These are phyloP conservation scores for Cryphonectria nitschkei DNA, from an alignment of 2,329 filamentous ascomycete genomes.

Conservation along the genomic window DNA sequence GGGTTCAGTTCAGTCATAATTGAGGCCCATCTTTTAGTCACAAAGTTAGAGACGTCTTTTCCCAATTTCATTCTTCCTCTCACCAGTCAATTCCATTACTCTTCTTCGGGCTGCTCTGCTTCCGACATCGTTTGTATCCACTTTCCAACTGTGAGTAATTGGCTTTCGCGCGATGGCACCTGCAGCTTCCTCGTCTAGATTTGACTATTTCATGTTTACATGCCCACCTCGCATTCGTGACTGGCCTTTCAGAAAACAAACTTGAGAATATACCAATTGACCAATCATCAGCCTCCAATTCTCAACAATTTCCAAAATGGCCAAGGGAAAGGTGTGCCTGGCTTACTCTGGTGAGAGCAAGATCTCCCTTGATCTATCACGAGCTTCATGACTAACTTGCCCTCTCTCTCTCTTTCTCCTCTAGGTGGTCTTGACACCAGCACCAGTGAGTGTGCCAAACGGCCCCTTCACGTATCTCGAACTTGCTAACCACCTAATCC, in stretches of 20 bases:
- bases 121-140: slow-evolving; percentile 14
- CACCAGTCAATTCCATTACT: slow-evolving; percentile 7
- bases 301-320: slow-evolving; percentile 20
- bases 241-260: background rate
- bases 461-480: too few species aligned
- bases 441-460: slow-evolving; percentile 27
- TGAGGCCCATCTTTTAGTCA: slow-evolving; percentile 14
- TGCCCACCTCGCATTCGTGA: background rate
- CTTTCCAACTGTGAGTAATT: slow-evolving; percentile 23
- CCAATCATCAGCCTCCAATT: slow-evolving; percentile 10
- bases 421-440: slow-evolving; percentile 30
- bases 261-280: slow-evolving; percentile 24
- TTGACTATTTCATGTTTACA: background rate
- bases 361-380: background rate
- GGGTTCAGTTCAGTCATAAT: slow-evolving; percentile 9
- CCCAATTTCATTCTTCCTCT: background rate
- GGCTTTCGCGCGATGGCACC: background rate
- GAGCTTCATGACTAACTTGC: slow-evolving; percentile 13
- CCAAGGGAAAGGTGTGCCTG: slow-evolving; percentile 30
- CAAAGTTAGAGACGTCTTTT: background rate
- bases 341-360: slow-evolving; percentile 28
- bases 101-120: slow-evolving; percentile 2
- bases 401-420: background rate
- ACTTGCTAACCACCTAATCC: slow-evolving; percentile 9
- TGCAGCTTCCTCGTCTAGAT: background rate